A percentile compares a stretch with the other conserved stretches of the same genome.
Conservation (phyloP, 2,329 filamentous ascomycete species). For the Penicillium sumatraense region DNA sequence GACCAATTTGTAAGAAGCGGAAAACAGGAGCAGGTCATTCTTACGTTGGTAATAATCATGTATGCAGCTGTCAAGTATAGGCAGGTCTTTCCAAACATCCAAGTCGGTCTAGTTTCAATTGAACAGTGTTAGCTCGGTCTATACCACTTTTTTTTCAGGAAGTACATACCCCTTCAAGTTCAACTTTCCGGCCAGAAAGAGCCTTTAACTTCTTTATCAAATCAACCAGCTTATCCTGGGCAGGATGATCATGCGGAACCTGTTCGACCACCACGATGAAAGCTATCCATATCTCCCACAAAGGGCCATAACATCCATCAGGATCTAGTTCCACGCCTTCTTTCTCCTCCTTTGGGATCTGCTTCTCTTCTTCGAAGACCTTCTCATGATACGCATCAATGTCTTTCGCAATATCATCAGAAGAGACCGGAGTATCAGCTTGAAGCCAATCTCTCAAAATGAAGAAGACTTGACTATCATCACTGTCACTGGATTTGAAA, state of each 20-base stretch:
- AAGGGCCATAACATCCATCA: not conserved
- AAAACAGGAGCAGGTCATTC: too few relatives aligned
- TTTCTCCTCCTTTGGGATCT: not conserved
- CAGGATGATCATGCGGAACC: not conserved
- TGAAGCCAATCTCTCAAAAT: constrained; percentile 2
- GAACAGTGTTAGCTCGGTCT: not conserved
- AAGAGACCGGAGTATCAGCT: not conserved
- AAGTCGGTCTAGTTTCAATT: not conserved
- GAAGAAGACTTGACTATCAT: not conserved
- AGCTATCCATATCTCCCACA: constrained; percentile 4
- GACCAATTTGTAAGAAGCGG: too few relatives aligned
- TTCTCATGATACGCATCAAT: not conserved
- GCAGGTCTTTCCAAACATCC: not conserved
- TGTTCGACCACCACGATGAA: constrained; percentile 1
- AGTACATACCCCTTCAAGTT: not conserved
- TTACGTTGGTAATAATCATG: not conserved
- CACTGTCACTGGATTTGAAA: not conserved
- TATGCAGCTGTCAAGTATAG: not conserved
- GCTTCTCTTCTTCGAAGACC: not conserved
- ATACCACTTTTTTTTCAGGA: not conserved
- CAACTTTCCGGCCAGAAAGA: not conserved
- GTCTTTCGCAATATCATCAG: not conserved
- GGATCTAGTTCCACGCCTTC: not conserved
- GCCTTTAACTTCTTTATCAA: not conserved
- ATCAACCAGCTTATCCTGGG: not conserved